Percentiles rank a stretch among this genome's conserved stretches.
These are phyloP conservation scores for Musa balbisiana DNA, from an alignment of 202 grass and related monocot genomes.

Conservation along the genomic window DNA sequence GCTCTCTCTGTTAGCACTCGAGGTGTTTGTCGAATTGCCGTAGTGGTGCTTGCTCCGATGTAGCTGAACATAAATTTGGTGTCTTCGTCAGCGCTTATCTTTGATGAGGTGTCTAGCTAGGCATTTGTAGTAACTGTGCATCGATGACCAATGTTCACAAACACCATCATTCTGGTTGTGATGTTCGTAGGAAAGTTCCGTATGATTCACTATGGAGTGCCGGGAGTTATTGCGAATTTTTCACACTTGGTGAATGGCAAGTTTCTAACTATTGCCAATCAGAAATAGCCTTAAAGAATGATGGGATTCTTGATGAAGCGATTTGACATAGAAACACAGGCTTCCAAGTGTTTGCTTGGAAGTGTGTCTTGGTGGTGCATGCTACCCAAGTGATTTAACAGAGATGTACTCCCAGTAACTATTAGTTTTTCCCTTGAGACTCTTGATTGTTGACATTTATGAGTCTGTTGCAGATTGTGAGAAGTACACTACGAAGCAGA, in stretches of 20 bases:
- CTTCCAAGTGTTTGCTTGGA: too few relatives aligned
- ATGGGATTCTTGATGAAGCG: too few relatives aligned
- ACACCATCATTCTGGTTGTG: not conserved
- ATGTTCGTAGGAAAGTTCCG: not conserved
- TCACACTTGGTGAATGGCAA: too few relatives aligned
- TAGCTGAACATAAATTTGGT: not conserved
- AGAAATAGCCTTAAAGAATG: not conserved
- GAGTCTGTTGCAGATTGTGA: too few relatives aligned
- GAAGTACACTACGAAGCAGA: too few relatives aligned
- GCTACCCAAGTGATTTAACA: too few relatives aligned
- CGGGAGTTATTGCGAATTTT: not conserved
- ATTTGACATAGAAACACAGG: too few relatives aligned
- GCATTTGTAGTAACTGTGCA: not conserved
- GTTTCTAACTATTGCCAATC: not conserved
- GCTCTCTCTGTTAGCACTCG: not conserved
- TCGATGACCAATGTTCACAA: not conserved
- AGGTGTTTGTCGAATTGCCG: conserved; percentile 39
- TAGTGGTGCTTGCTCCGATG: conserved; percentile 8
- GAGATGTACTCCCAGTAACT: too few relatives aligned
- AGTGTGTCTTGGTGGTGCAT: too few relatives aligned
- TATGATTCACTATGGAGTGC: not conserved
- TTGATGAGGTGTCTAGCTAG: not conserved
- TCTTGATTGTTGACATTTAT: too few relatives aligned
- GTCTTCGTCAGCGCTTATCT: not conserved
- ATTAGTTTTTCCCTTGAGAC: too few relatives aligned